These are phyloP conservation scores for Xylariaceae sp. DNA, from an alignment of 2,329 filamentous ascomycete species.

Conservation along the genomic window DNA sequence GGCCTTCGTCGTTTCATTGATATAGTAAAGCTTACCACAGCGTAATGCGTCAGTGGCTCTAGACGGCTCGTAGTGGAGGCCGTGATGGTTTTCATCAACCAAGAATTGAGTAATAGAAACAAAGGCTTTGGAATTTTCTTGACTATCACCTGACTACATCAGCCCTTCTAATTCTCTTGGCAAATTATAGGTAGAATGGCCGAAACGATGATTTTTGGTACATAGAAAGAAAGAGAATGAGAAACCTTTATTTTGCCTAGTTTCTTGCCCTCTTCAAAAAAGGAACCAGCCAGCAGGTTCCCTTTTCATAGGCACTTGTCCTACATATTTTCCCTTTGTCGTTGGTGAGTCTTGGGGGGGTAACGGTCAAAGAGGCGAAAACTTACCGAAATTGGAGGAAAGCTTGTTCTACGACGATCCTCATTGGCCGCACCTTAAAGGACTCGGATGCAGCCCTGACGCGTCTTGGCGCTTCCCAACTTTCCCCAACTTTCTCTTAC, in stretches of 20 bases:
- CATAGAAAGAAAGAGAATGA: too few species aligned
- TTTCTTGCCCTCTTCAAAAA: too few species aligned
- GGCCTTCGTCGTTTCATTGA: constrained; percentile 19
- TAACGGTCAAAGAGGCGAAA: constrained; percentile 19
- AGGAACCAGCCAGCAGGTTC: too few species aligned
- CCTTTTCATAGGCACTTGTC: background rate
- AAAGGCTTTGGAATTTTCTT: constrained; percentile 47
- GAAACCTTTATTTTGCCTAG: too few species aligned
- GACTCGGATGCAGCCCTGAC: constrained; percentile 22
- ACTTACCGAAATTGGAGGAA: constrained; percentile 27
- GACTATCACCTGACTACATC: constrained; percentile 47
- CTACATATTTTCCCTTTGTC: background rate
- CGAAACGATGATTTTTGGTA: too few species aligned
- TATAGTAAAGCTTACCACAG: constrained; percentile 31
- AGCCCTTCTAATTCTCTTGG: constrained; percentile 26
- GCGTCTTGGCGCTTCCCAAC: constrained; percentile 21
- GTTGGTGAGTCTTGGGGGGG: constrained; percentile 12
- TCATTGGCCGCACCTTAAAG: constrained; percentile 20
- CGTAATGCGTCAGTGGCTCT: constrained; percentile 21
- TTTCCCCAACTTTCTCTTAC: constrained; percentile 18
- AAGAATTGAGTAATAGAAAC: constrained; percentile 59
- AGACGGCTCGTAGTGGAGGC: constrained; percentile 22
- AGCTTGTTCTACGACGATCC: background rate
- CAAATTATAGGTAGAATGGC: background rate
- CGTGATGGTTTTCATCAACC: constrained; percentile 37